These are phyloP conservation scores for Chlorencoelia australis DNA, from an alignment of 2,329 filamentous ascomycete genomes.

Conservation along the genomic window DNA sequence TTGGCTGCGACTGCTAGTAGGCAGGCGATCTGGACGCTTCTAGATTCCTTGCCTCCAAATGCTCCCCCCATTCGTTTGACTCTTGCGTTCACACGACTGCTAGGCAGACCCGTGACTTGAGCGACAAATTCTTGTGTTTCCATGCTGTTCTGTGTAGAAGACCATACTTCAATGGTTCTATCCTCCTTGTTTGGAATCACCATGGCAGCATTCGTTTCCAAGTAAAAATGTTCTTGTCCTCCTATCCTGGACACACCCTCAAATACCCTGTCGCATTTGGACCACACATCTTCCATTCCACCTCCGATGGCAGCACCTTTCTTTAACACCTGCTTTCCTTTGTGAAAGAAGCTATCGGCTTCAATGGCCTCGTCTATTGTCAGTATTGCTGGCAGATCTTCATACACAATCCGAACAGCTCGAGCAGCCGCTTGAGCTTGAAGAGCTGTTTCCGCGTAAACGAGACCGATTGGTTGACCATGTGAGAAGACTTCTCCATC, in stretches of 20 bases:
- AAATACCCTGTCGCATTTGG: constrained; percentile 38
- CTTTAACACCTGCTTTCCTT: constrained; percentile 70
- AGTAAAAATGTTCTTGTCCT: constrained; percentile 92
- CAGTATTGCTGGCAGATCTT: constrained; percentile 77
- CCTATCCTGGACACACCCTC: constrained; percentile 75
- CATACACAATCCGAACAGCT: constrained; percentile 78
- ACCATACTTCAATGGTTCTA: constrained; percentile 87
- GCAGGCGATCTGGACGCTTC: constrained; percentile 72
- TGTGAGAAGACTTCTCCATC: constrained; percentile 79
- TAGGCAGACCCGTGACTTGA: constrained; percentile 69
- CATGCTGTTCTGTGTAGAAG: constrained; percentile 80
- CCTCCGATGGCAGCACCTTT: constrained; percentile 68
- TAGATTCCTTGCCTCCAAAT: constrained; percentile 88
- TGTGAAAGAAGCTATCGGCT: constrained; percentile 75
- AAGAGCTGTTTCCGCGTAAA: constrained; percentile 70
- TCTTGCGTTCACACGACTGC: constrained; percentile 78
- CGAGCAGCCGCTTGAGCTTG: constrained; percentile 69
- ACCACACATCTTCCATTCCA: constrained; percentile 16
- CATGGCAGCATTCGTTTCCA: constrained; percentile 80
- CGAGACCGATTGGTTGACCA: constrained; percentile 85
- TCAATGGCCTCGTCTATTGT: constrained; percentile 92
- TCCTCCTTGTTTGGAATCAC: constrained; percentile 82
- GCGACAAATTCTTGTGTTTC: constrained; percentile 85
- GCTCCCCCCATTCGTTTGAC: constrained; percentile 92
- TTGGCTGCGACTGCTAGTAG: constrained; percentile 78